These are phyloP conservation scores for Oropetium thomaeum DNA, from an alignment of 176 grass and related monocot species.

Conservation along the genomic window DNA sequence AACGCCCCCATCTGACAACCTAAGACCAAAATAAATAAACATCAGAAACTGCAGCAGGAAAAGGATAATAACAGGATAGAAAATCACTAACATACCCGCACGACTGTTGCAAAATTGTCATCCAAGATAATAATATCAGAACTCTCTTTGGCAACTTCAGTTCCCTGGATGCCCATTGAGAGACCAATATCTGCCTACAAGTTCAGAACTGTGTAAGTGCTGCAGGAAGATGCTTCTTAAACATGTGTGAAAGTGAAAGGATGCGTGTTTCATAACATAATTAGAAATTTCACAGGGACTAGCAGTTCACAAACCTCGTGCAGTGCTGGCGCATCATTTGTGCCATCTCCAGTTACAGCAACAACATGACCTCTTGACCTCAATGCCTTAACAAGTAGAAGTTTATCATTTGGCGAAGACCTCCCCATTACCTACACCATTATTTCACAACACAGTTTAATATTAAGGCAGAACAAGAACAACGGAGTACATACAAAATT, in stretches of 20 bases:
- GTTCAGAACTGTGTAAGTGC: constrained; percentile 31
- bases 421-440: constrained; percentile 83
- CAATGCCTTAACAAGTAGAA: constrained; percentile 79
- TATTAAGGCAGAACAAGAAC: neutral
- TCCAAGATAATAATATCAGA: constrained; percentile 99
- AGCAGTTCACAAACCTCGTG: constrained; percentile 63
- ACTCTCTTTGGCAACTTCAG: constrained; percentile 99
- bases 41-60: neutral
- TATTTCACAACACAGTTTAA: constrained; percentile 24
- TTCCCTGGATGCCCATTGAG: constrained; percentile 96
- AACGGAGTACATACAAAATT: neutral
- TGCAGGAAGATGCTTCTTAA: neutral
- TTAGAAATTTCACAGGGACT: neutral
- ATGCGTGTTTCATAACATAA: neutral
- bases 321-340: constrained; percentile 93
- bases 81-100: constrained; percentile 47
- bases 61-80: neutral
- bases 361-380: constrained; percentile 72
- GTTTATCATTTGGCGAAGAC: constrained; percentile 94
- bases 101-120: constrained; percentile 94
- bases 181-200: constrained; percentile 96
- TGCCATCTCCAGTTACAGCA: constrained; percentile 97
- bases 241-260: neutral
- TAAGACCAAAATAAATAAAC: constrained; percentile 46
- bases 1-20: constrained; percentile 96